Base-by-base conservation (phyloP, 352 stramenopile species). In the Halophytophthora polymorphica region DNA sequence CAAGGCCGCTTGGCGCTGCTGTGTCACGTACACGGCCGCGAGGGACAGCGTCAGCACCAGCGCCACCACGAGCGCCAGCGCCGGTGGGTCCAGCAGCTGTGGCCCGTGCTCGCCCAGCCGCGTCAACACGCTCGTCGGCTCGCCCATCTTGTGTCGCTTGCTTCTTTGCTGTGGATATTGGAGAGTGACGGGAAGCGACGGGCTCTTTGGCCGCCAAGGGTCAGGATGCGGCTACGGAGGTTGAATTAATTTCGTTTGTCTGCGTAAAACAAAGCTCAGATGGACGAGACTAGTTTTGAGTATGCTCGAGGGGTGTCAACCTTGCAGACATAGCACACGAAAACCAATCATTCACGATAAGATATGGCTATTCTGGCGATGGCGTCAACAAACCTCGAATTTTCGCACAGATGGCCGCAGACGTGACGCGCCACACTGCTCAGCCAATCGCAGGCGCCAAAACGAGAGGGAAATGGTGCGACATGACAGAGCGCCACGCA, bases 41-140 rank as follows among this genome's bases (percentile, higher is more conserved):
- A 64, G 39, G 23, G 58, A 73, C n/a, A 73, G 58, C 50, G 46
- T 46, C 41, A 82, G 48, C 44, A 78, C 58, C 42, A 74, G 46
- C 46, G 61, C 53, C 39, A 66, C 47, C 5, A 64, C 66, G 50
- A 69, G 55, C 37, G 71, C 21, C 34, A 71, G 45, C 54, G 66
- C 45, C 6, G 55, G 61, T 18, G 50, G 50, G 42, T 69, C 64
- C 35, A 43, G 46, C 25, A 64, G 33, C 0, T 50, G 53, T 2
- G 61, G 64, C 1, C 64, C 64, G 36, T 51, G 69, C 34, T 41
- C 40, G 29, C 50, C 56, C 17, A 69, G 41, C 15, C 64, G 59
- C 33, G 59, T 63, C n/a, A 72, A 22, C 0, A 68, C 36, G 14
- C 54, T 62, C 43, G 64, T 59, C 48, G 62, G 54, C 34, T 47